phyloP scores from a whole-genome alignment of 257 asterid genomes.

The Scutellaria baicalensis region DNA sequence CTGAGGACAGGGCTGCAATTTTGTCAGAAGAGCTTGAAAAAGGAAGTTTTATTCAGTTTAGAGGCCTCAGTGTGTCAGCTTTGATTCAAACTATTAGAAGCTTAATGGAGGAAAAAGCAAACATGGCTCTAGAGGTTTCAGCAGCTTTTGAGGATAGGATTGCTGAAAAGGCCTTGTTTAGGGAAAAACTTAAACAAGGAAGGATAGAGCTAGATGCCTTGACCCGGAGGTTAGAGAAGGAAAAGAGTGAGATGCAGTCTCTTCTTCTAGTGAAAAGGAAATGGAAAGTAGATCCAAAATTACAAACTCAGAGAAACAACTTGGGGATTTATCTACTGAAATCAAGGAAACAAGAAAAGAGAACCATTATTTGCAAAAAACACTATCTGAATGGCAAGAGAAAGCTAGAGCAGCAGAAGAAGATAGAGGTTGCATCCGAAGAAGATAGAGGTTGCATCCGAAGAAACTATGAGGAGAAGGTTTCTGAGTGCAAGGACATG shows the following conservation, averaged over 20 bases:
- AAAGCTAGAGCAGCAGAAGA: conserved; percentile 61
- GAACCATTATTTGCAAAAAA: conserved; percentile 45
- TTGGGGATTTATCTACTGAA: conserved; percentile 43
- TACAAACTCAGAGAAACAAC: conserved; percentile 51
- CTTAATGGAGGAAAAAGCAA: conserved; percentile 62
- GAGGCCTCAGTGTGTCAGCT: conserved; percentile 49
- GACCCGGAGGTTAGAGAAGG: conserved; percentile 63
- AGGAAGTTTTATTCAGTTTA: conserved; percentile 39
- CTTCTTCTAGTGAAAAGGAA: conserved; percentile 65
- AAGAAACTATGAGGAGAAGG: conserved; percentile 71
- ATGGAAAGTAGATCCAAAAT: conserved; percentile 37
- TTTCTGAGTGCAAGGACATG: conserved; percentile 76
- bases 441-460: too few relatives aligned
- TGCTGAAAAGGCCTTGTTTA: conserved; percentile 67
- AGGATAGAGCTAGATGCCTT: conserved; percentile 44
- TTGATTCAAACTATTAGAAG: conserved; percentile 57
- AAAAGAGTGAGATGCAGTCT: conserved; percentile 75
- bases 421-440: too few relatives aligned
- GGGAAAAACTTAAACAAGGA: conserved; percentile 46
- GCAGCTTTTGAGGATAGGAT: conserved; percentile 56
- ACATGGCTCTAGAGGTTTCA: conserved; percentile 67
- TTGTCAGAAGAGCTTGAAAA: conserved; percentile 66
- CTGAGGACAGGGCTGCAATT: conserved; percentile 58
- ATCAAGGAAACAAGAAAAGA: conserved; percentile 51
- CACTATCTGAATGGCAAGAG: conserved; percentile 50